These are phyloP conservation scores for Podosphaera xanthii DNA, from an alignment of 2,329 filamentous ascomycete genomes.

Conservation along the genomic window DNA sequence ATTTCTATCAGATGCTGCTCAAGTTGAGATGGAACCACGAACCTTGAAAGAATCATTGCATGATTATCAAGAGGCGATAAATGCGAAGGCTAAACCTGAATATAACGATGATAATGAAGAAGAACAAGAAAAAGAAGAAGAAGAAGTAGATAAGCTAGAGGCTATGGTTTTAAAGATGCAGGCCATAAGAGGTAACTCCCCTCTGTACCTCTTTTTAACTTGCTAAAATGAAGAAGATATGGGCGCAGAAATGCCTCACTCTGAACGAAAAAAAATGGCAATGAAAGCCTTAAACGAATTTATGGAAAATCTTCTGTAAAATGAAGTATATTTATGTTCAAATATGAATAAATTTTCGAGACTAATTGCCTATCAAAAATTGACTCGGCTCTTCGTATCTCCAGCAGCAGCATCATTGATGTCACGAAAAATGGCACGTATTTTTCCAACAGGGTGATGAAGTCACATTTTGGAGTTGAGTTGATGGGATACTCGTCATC, in stretches of 20 bases:
- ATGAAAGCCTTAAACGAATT: conserved; percentile 38
- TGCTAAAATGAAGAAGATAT: conserved; percentile 23
- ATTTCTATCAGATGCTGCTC: conserved; percentile 14
- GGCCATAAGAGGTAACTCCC: conserved; percentile 22
- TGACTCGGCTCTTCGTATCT: too few relatives aligned
- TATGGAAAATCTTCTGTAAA: conserved; percentile 23
- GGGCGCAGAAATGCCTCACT: conserved; percentile 33
- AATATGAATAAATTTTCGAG: neutral
- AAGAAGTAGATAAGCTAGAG: conserved; percentile 33
- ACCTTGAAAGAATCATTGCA: conserved; percentile 18
- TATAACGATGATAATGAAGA: conserved; percentile 12
- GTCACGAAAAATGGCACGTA: too few relatives aligned
- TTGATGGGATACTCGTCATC: too few relatives aligned
- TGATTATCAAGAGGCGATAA: neutral
- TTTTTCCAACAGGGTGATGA: too few relatives aligned
- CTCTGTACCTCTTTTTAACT: neutral
- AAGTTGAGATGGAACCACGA: conserved; percentile 19
- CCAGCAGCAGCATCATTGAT: too few relatives aligned
- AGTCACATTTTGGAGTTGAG: too few relatives aligned
- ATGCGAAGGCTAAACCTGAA: conserved; percentile 8
- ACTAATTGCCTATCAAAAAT: neutral
- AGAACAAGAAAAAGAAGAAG: conserved; percentile 2
- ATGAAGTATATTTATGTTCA: neutral
- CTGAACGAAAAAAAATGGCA: conserved; percentile 36
- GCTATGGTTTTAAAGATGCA: conserved; percentile 41